Percentiles rank a stretch among this genome's conserved stretches.
Conservation (phyloP, 352 stramenopile genomes). For the Pythium phragmiticola region DNA sequence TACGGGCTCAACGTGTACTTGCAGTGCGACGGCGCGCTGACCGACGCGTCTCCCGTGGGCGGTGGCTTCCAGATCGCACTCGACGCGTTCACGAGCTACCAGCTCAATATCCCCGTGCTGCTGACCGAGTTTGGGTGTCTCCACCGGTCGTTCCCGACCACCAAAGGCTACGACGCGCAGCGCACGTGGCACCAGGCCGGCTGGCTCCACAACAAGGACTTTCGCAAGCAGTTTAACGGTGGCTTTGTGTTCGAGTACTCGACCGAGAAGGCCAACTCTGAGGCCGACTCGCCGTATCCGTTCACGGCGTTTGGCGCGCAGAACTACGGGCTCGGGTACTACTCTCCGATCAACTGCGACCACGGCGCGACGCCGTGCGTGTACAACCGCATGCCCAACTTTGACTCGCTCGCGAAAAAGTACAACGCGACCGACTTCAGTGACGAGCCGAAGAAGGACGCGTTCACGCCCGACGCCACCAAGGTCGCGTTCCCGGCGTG, state of each 20-base stretch:
- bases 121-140: constrained; percentile 85
- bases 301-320: constrained; percentile 72
- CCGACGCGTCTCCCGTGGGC: constrained; percentile 27
- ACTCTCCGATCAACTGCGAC: constrained; percentile 67
- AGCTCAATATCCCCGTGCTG: constrained; percentile 71
- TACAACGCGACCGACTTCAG: constrained; percentile 47
- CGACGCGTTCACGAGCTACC: constrained; percentile 51
- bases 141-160: constrained; percentile 46
- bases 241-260: constrained; percentile 87
- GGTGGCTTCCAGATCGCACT: constrained; percentile 56
- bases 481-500: constrained; percentile 17
- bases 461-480: constrained; percentile 27
- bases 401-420: constrained; percentile 50
- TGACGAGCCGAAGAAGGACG: constrained; percentile 32
- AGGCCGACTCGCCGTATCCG: constrained; percentile 49
- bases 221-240: constrained; percentile 56
- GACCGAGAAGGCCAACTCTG: constrained; percentile 71
- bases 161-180: constrained; percentile 59
- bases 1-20: constrained; percentile 88
- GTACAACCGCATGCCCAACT: constrained; percentile 81
- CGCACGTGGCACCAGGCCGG: constrained; percentile 60
- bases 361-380: constrained; percentile 46
- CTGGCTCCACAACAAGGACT: constrained; percentile 55
- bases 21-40: constrained; percentile 56
- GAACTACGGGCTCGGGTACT: constrained; percentile 90